Conservation (phyloP, 371 early-diverging fungal species). For the Phascolomyces articulosus region DNA sequence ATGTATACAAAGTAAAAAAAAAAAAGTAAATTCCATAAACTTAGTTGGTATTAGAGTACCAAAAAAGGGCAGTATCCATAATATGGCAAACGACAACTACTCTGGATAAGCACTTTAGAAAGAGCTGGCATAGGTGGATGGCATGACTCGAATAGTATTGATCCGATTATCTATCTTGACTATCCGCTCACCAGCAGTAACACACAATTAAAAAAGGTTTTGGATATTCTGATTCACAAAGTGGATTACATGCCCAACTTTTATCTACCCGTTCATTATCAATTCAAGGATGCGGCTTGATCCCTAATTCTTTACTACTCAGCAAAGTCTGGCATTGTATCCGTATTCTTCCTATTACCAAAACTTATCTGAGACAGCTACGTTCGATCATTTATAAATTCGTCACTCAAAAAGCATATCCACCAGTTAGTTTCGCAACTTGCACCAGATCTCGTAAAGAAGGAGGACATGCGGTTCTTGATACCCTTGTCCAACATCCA, state of each 20-base stretch:
- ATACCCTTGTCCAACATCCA: not conserved
- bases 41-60: too few species aligned
- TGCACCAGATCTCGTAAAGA: not conserved
- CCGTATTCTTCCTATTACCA: not conserved
- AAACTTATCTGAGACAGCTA: not conserved
- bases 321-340: constrained; percentile 7
- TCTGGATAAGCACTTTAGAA: too few species aligned
- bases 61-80: too few species aligned
- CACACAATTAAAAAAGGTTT: too few species aligned
- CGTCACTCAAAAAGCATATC: not conserved
- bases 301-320: not conserved
- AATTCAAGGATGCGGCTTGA: not conserved
- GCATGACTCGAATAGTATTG: too few species aligned
- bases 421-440: constrained; percentile 6
- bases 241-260: too few species aligned
- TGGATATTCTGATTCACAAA: too few species aligned
- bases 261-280: not conserved
- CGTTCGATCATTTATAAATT: not conserved
- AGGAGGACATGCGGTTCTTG: not conserved
- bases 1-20: too few species aligned
- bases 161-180: constrained; percentile 1
- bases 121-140: too few species aligned
- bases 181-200: not conserved
- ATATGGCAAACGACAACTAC: too few species aligned
- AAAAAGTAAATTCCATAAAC: too few species aligned